Percentiles rank a stretch among this genome's conserved stretches.
These are phyloP conservation scores for Rhizophagus sp. DNA, from an alignment of 192 early-diverging fungal genomes.

Conservation along the genomic window DNA sequence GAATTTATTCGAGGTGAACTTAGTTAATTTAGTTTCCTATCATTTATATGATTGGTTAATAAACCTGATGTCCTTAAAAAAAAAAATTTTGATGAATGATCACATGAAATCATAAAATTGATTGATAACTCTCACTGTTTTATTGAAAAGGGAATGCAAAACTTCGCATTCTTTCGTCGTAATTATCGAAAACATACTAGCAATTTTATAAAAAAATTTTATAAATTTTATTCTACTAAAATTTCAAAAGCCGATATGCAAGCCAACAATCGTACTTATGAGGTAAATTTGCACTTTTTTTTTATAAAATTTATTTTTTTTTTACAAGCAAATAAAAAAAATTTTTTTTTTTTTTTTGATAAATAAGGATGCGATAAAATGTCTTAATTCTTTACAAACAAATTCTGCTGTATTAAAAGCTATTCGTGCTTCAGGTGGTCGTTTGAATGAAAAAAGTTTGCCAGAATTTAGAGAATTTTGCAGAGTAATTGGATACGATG, in stretches of 20 bases:
- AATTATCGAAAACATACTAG: neutral
- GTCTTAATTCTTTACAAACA: conserved; percentile 84
- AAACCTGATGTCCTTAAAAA: no score
- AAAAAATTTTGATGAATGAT: no score
- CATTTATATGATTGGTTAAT: no score
- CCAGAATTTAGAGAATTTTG: conserved; percentile 69
- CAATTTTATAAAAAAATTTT: neutral
- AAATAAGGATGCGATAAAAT: conserved; percentile 70
- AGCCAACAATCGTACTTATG: neutral
- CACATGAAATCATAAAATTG: no score
- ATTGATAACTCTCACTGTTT: no score
- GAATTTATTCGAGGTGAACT: no score
- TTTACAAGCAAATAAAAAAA: neutral
- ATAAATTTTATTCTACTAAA: neutral
- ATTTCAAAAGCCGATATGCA: neutral
- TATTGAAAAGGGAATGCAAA: no score
- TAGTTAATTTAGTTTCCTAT: no score
- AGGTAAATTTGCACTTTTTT: neutral
- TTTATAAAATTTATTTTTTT: neutral
- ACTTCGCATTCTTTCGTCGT: no score
- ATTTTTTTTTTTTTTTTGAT: neutral
- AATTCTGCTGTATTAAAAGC: conserved; percentile 78
- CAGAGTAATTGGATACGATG: conserved; percentile 74
- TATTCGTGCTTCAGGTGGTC: conserved; percentile 66
- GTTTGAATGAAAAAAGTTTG: conserved; percentile 59